phyloP scores from a whole-genome alignment of 345 rosid species.

The Eutrema yunnanense region DNA sequence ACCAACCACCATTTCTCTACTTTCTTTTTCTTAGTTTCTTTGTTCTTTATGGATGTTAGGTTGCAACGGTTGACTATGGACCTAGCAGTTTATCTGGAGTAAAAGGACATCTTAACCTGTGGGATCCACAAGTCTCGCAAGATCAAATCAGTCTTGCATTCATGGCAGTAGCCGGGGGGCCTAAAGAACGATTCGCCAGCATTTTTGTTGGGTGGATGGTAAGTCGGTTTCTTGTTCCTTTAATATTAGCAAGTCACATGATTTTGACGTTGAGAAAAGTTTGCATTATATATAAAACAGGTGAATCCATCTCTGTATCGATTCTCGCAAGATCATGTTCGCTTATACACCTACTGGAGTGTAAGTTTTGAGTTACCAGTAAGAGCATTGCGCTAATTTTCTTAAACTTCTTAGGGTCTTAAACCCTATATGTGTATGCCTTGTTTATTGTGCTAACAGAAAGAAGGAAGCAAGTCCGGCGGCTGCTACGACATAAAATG shows the following conservation, averaged over 20 bases:
- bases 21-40: neutral
- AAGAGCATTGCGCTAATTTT: neutral
- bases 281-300: neutral
- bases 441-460: neutral
- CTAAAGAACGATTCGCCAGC: neutral
- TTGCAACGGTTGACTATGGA: neutral
- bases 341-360: neutral
- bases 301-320: neutral
- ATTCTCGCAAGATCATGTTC: neutral
- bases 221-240: neutral
- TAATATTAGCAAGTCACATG: neutral
- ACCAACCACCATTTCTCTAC: neutral
- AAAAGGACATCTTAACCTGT: neutral
- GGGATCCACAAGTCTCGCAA: neutral
- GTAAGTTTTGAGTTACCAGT: slow-evolving; percentile 1
- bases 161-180: neutral
- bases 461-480: neutral
- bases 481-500: neutral
- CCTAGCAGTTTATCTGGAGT: neutral
- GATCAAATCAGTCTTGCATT: slow-evolving; percentile 8
- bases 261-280: neutral
- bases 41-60: neutral
- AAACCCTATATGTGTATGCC: neutral
- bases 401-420: neutral
- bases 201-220: slow-evolving; percentile 17